Evolutionary conservation across 2,329 filamentous ascomycete genomes (phyloP).

Genomic region (Blastomyces gilchristii): DNA sequence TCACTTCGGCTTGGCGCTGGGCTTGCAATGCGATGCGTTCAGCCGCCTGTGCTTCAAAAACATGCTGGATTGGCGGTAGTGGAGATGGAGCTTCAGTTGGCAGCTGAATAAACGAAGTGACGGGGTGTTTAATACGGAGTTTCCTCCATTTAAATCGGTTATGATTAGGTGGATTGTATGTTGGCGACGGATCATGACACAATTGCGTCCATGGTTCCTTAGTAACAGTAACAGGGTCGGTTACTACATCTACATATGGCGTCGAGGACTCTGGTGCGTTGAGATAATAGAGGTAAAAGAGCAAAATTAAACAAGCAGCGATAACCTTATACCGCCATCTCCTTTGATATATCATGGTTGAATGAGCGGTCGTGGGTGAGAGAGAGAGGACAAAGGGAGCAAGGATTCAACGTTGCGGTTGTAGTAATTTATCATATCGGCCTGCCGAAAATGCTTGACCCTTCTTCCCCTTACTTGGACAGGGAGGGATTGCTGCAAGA

Average conservation of each 20-base stretch:
- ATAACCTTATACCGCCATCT: background rate
- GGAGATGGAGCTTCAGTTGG: background rate
- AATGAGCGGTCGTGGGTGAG: background rate
- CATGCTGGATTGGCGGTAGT: conserved; percentile 1
- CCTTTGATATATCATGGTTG: conserved; percentile 1
- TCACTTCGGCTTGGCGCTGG: conserved; percentile 3
- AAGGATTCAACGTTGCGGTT: background rate
- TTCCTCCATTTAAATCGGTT: conserved; percentile 6
- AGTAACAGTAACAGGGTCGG: background rate
- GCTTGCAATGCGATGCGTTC: background rate
- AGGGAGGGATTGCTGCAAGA: background rate
- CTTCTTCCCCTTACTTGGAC: background rate
- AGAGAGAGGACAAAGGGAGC: background rate
- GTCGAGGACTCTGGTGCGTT: background rate
- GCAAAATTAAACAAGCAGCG: background rate
- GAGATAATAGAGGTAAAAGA: background rate
- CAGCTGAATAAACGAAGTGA: conserved; percentile 4
- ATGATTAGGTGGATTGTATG: background rate
- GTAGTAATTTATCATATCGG: background rate
- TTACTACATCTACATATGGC: background rate
- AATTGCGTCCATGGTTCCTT: background rate
- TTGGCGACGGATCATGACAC: conserved; percentile 1
- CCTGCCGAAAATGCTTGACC: background rate
- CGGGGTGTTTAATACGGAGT: background rate
- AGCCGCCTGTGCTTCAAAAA: background rate